Evolutionary conservation across 2,329 filamentous ascomycete species (phyloP), one percentile per base, ranked within the genome.

Genomic region (Monosporascus sp.): DNA sequence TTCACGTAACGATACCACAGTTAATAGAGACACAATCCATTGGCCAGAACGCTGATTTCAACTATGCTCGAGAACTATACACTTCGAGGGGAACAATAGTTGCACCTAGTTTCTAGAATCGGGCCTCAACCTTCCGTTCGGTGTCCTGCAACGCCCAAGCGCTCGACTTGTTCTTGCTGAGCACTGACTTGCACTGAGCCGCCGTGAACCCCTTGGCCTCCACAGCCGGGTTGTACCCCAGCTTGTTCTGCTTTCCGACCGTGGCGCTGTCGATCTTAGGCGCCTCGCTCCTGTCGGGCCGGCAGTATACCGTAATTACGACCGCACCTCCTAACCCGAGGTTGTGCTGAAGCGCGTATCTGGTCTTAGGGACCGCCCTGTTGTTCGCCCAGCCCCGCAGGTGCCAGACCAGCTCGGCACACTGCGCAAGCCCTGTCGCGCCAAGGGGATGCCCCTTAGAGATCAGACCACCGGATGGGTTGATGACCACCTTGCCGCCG

Each of bases 301-400:
- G 82, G 72, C 84, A 85, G 71, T 97, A 97, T 3, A 97, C 88
- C 0, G 90, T 93, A 22, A 94, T 89, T 1, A 97, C 92, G 2
- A 85, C 91, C 3, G 92, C 93, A 51, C 94, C 94, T 15, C 93
- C 93, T 5, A 97, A 78, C 0, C 93, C 94, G 1, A 97, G 79
- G 67, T 97, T 97, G 69, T 97, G 94, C 76, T 97, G 92, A 59
- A 97, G 75, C 53, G 88, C 89, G 54, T 83, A 84, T 56, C 74
- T 82, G 0, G 91, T 94, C 53, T 79, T 78, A 20, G 82, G 74
- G 1, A 88, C 80, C 17, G 84, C 74, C 41, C 93, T 81, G 76
- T 97, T 97, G 72, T 94, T 96, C 20, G 93, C 93, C 93, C 93
- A 97, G 14, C 93, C 93, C 59, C 93, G 83, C 62, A 97, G 78